Evolutionary conservation across 257 asterid species (phyloP), one percentile per base, ranked within the genome.

Genomic region (Gentiana dahurica): DNA sequence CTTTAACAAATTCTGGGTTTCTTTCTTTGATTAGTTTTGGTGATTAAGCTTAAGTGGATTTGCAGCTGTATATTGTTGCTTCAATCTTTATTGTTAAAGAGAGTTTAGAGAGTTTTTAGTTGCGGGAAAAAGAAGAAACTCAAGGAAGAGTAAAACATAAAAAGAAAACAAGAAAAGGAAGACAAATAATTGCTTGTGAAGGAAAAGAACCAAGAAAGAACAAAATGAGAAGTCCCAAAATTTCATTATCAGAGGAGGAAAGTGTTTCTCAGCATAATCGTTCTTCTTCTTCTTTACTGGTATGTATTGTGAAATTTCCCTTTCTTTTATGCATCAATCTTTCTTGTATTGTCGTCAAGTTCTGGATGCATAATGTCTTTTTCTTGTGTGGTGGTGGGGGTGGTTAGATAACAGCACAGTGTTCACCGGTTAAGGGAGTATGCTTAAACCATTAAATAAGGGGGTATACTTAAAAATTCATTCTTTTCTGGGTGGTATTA

Each of bases 151-250:
- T 5, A 41, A 41, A 10, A 32, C 13, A 6, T 49, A 36, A 65
- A 46, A 61, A 36, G 53, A 12, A 36, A 32, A 37, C 11, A 2
- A 47, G 60, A 24, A 37, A 59, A 73, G 68, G 78, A 75, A 68
- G 5, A 12, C 53, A 48, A 36, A 70, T 12, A 44, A 10, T 24
- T 24, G 24, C 24, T 24, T 24, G 24, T 24, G 24, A 24, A 24
- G 24, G 24, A 24, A 24, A 24, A 24, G 24, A 24, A 24, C 24
- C 24, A 24, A 24, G 24, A 24, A 24, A 24, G 24, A 24, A 24
- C 46, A 41, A 41, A 41, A 41, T 41, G 46, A 41, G 46, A 41
- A 41, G 9, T 41, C 46, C 46, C 1, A 41, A 41, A 41, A 5
- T 10, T 41, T 41, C 46, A 41, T 41, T 41, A 34, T 56, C 69